Evolutionary conservation across 192 early-diverging fungal species (phyloP), one percentile per base, ranked within the genome.

Genomic region (Coemansia sp.): DNA sequence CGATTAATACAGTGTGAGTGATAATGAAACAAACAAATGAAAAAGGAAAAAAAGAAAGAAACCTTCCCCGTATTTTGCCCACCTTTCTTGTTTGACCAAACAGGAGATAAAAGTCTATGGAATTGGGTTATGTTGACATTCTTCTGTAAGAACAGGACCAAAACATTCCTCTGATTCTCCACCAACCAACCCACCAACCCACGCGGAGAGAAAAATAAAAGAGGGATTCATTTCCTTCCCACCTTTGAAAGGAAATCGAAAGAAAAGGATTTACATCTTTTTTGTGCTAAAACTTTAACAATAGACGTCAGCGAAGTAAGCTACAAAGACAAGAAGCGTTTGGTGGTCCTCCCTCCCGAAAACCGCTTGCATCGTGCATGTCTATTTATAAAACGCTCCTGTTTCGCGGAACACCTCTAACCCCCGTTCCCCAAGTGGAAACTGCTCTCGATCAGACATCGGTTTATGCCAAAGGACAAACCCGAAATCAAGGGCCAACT

Each of bases 1-100:
- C 59, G 47, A 5, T 44, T 30, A 22, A 41, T 17, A 41, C 50
- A 28, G 59, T 8, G 36, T 19, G 23, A 67, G 42, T n/a, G n/a
- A n/a, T n/a, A 11, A 47, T 40, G 5, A 31, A 15, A 50, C 57
- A n/a, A 65, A 25, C 1, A 36, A 30, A 28, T 40, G 19, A 9
- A 52, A 40, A 36, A 29, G 20, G 31, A 38, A 22, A 47, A 48
- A 10, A 23, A 15, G 11, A 25, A 13, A 23, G 15, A 8, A 2
- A 23, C 20, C 22, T 48, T 48, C 45, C 6, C 19, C 15, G 6
- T 6, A 25, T 25, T 11, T 41, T 41, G 17, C 13, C 38, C 17
- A n/a, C n/a, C n/a, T n/a, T n/a, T n/a, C n/a, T n/a, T n/a, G n/a
- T n/a, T n/a, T n/a, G n/a, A n/a, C n/a, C n/a, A n/a, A n/a, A n/a